These are phyloP conservation scores for Fraxinus nigra DNA, from an alignment of 305 asterid species.

Conservation along the genomic window DNA sequence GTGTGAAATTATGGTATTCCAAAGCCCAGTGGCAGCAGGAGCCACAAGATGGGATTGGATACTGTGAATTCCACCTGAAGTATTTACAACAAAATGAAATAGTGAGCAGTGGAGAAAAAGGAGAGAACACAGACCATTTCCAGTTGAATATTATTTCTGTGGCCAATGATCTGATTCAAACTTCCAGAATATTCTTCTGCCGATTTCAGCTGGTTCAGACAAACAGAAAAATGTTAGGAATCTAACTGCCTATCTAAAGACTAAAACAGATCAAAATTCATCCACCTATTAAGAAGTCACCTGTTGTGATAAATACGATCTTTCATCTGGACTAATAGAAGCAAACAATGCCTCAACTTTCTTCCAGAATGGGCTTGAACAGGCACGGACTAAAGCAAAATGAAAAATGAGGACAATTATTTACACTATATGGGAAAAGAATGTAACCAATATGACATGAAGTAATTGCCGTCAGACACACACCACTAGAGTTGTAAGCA, in stretches of 20 bases:
- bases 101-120: neutral
- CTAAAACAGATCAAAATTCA: constrained; percentile 13
- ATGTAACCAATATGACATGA: neutral
- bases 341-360: constrained; percentile 67
- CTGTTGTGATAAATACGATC: constrained; percentile 62
- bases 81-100: constrained; percentile 9
- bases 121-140: constrained; percentile 30
- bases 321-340: constrained; percentile 62
- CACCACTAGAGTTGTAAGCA: constrained; percentile 67
- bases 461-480: constrained; percentile 26
- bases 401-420: constrained; percentile 17
- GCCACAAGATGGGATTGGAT: neutral
- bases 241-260: neutral
- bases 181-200: constrained; percentile 50
- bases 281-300: constrained; percentile 36
- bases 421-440: neutral
- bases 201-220: constrained; percentile 57
- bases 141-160: constrained; percentile 39
- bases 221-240: constrained; percentile 16
- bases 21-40: neutral
- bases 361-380: constrained; percentile 84
- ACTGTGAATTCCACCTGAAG: neutral
- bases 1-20: neutral
- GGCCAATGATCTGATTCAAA: constrained; percentile 40
- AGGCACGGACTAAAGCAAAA: constrained; percentile 57